Base-by-base conservation (phyloP, 2,329 filamentous ascomycete species). In the Neonectria neomacrospora region DNA sequence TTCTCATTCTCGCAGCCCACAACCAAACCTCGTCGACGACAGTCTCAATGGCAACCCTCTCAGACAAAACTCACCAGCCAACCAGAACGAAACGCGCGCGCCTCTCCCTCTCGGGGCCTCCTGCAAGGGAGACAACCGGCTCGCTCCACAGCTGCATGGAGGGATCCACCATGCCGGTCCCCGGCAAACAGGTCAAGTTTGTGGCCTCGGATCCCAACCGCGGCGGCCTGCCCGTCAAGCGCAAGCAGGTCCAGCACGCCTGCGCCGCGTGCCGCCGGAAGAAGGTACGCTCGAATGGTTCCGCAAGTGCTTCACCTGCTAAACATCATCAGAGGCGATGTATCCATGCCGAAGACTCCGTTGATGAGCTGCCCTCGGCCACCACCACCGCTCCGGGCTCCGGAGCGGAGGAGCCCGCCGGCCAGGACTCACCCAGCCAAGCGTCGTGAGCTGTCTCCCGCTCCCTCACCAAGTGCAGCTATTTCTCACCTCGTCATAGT, bases 201-300 rank as follows among this genome's bases (percentile, higher is more conserved):
- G 83, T 89, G 61, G 84, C 81, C 56, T 84, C 85, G 12, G 84
- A 88, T 73, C 79, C 79, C 6, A 79, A 79, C 23, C 74, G 78
- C 16, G 78, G 78, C 50, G 86, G 85, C 18, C 75, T 88, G 61
- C 86, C 86, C 5, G 78, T 86, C 58, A 89, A 89, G 77, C 79
- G 86, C 54, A 86, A 86, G 67, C 87, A 89, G 71, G 85, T 87
- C 22, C 81, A 83, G 61, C 85, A 88, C 30, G 87, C 87, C 5
- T 89, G 87, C 65, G 78, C 80, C 0, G 75, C 78, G 2, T 89
- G 87, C 67, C 83, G 86, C 5, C 83, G 81, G 52, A 83, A 83
- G 64, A 88, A 88, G 80, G 84, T 85, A 54, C 50, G 73, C 54
- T 5, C 6, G 11, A 3, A 14, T 14, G 12, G 12, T 14, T 10